Evolutionary conservation across 2,329 filamentous ascomycete species (phyloP).

Genomic region (Paraconiothyrium brasiliense): DNA sequence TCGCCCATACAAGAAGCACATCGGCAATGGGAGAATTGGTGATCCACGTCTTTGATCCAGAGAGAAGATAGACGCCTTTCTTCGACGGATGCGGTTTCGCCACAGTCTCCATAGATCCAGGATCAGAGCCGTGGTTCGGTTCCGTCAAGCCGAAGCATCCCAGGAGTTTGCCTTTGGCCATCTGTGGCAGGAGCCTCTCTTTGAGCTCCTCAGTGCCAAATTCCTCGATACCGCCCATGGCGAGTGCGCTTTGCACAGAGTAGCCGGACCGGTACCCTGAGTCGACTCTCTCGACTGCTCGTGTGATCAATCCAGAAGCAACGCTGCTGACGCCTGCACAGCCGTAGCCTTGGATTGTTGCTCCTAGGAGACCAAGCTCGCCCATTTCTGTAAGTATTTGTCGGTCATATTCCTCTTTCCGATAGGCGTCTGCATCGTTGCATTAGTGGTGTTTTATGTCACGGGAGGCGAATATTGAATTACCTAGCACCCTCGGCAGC

Average conservation of each 20-base stretch:
- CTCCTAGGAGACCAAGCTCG: slow-evolving; percentile 85
- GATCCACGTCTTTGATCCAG: slow-evolving; percentile 92
- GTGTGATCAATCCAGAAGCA: slow-evolving; percentile 87
- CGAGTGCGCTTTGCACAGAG: slow-evolving; percentile 92
- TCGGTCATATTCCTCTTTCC: slow-evolving; percentile 85
- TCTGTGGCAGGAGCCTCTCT: slow-evolving; percentile 79
- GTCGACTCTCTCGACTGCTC: slow-evolving; percentile 89
- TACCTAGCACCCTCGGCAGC: slow-evolving; percentile 85
- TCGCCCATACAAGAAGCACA: slow-evolving; percentile 89
- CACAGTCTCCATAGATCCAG: slow-evolving; percentile 87
- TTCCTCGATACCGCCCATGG: slow-evolving; percentile 90
- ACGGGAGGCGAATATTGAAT: slow-evolving; percentile 6
- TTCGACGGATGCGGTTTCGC: slow-evolving; percentile 87
- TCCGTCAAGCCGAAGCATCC: slow-evolving; percentile 92
- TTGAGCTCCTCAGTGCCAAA: slow-evolving; percentile 89
- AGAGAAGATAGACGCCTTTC: slow-evolving; percentile 81
- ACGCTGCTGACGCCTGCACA: slow-evolving; percentile 90
- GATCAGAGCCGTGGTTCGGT: slow-evolving; percentile 92
- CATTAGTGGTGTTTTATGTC: slow-evolving; percentile 20
- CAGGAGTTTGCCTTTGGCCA: slow-evolving; percentile 83
- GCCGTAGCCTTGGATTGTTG: slow-evolving; percentile 86
- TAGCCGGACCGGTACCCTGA: slow-evolving; percentile 92
- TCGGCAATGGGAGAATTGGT: slow-evolving; percentile 93
- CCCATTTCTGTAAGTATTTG: slow-evolving; percentile 92
- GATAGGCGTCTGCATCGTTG: slow-evolving; percentile 73